A percentile compares a stretch with the other conserved stretches of the same genome.
These are phyloP conservation scores for Fragaria nilgerrensis DNA, from an alignment of 306 rosid genomes.

Conservation along the genomic window DNA sequence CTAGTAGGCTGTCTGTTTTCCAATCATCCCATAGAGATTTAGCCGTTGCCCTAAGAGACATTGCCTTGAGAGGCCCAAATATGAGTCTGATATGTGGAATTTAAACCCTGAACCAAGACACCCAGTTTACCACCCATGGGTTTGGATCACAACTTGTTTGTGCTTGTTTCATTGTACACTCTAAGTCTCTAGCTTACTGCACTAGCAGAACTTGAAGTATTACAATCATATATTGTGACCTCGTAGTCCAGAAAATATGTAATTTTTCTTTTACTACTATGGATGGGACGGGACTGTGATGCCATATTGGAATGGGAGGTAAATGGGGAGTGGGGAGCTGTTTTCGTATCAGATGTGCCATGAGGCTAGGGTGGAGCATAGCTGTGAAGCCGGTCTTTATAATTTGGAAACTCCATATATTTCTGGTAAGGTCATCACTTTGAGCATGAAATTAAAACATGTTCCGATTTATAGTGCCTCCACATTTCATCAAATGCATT, in stretches of 20 bases:
- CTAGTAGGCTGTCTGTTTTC: background rate
- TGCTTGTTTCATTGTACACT: background rate
- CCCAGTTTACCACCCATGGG: background rate
- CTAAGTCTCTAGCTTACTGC: background rate
- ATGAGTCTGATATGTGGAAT: background rate
- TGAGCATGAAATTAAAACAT: too few species aligned
- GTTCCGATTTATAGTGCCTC: too few species aligned
- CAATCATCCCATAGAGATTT: background rate
- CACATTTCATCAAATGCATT: constrained; percentile 63
- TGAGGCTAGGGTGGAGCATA: background rate
- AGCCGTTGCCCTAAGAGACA: background rate
- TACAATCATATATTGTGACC: too few species aligned
- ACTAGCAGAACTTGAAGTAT: too few species aligned
- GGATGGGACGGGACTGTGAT: background rate
- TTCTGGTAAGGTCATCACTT: too few species aligned
- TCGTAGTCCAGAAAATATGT: too few species aligned
- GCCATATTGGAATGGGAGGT: background rate
- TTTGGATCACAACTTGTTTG: background rate
- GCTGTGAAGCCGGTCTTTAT: too few species aligned
- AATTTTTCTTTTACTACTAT: background rate
- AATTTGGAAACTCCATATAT: too few species aligned
- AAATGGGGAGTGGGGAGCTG: background rate
- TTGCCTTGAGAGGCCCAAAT: background rate
- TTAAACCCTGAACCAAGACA: background rate
- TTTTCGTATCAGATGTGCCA: background rate